These are phyloP conservation scores for Amylocystis lapponica DNA, from an alignment of 768 basidiomycete species.

Conservation along the genomic window DNA sequence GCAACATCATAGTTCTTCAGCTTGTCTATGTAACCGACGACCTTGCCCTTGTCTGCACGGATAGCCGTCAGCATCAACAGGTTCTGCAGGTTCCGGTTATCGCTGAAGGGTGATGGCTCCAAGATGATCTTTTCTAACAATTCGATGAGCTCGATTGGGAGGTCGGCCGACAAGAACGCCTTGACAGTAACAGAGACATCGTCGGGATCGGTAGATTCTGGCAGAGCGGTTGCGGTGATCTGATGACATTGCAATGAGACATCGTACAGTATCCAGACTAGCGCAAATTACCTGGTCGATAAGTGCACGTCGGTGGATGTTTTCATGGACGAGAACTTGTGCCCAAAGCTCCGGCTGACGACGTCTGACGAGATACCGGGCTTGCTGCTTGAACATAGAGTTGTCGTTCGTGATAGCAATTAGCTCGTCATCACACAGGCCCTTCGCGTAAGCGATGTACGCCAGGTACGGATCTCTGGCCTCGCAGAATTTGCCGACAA, in stretches of 20 bases:
- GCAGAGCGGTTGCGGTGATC: slow-evolving; percentile 92
- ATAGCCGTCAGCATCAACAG: slow-evolving; percentile 92
- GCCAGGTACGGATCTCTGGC: slow-evolving; percentile 97
- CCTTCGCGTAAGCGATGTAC: slow-evolving; percentile 98
- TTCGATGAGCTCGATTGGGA: slow-evolving; percentile 95
- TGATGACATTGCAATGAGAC: slow-evolving; percentile 54
- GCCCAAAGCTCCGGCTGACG: slow-evolving; percentile 95
- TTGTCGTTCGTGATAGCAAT: slow-evolving; percentile 97
- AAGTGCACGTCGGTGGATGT: slow-evolving; percentile 86
- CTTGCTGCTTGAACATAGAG: slow-evolving; percentile 99
- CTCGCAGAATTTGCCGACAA: slow-evolving; percentile 99
- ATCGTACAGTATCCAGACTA: background rate
- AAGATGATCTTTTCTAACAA: slow-evolving; percentile 98
- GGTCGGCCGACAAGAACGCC: slow-evolving; percentile 94
- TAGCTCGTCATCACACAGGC: slow-evolving; percentile 97
- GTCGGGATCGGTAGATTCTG: slow-evolving; percentile 96
- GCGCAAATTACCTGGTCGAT: slow-evolving; percentile 83
- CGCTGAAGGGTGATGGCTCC: slow-evolving; percentile 94
- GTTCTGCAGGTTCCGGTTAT: slow-evolving; percentile 96
- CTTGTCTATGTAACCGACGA: slow-evolving; percentile 96
- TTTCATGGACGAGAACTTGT: slow-evolving; percentile 85
- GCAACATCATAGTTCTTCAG: slow-evolving; percentile 90
- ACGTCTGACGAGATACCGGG: slow-evolving; percentile 95
- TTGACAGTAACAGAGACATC: slow-evolving; percentile 99
- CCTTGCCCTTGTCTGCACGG: slow-evolving; percentile 97